Evolutionary conservation across 2,329 filamentous ascomycete genomes (phyloP), one percentile per base, ranked within the genome.

Genomic region (Didymella pinodella): DNA sequence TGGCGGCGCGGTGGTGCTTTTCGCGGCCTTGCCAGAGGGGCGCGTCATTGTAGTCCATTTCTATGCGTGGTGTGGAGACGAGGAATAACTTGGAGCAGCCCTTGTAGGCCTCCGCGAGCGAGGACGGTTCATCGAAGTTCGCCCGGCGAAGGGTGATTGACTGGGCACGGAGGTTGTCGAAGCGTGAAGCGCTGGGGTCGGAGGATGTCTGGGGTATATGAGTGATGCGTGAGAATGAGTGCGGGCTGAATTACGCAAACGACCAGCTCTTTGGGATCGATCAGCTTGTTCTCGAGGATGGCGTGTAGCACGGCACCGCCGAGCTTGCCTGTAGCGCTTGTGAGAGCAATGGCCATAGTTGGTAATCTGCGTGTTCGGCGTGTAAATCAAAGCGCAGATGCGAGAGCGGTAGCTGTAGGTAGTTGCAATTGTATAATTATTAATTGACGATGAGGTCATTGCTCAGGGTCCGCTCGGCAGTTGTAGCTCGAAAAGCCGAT

Each of bases 261-360:
- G 22, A 81, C 69, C 29, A 82, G 77, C 6, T 79, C 63, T 2
- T 66, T 58, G 2, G 76, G 64, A 10, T 75, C 63, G 43, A 80
- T 62, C 28, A 82, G 74, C 4, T 76, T 70, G 64, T 80, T 71
- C 7, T 77, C 65, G n/a, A 82, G 73, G 22, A 82, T 73, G 36
- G 79, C 73, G 26, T 65, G 66, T 25, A 82, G 71, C 18, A 80
- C 80, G 11, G 79, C 79, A 43, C 74, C 74, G 55, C 80, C 80
- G 8, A 82, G 73, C 59, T 81, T 82, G 49, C 80, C 80, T 16
- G 78, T 80, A 49, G 80, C 77, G 48, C 78, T 78, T 46, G 78
- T 78, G 51, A 82, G 77, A 22, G 76, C 78, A 47, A 81, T 47
- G 64, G 71, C 72, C 5, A 54, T 58, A 2, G 22, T 7, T 32